Evolutionary conservation across 768 basidiomycete genomes (phyloP).

Genomic region (Lactarius sanguifluus): DNA sequence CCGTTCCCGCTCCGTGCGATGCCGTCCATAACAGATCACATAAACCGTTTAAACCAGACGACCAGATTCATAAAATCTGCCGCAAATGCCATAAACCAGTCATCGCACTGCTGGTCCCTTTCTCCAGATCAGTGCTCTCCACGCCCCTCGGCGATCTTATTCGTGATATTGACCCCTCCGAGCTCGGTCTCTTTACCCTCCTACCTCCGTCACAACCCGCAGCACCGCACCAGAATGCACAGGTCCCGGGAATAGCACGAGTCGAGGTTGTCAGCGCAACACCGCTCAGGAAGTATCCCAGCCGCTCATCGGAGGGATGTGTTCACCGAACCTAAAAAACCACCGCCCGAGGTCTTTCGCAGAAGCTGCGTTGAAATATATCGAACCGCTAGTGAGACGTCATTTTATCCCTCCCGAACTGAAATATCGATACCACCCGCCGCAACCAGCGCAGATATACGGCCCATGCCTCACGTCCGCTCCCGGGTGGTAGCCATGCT

Average conservation of each 20-base stretch:
- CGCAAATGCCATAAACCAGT: constrained; percentile 38
- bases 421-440: constrained; percentile 12
- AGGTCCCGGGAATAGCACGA: constrained; percentile 52
- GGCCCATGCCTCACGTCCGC: constrained; percentile 51
- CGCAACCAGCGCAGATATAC: constrained; percentile 37
- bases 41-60: constrained; percentile 59
- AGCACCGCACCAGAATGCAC: constrained; percentile 35
- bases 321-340: constrained; percentile 42
- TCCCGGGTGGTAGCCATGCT: constrained; percentile 42
- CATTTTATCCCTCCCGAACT: background rate
- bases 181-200: constrained; percentile 75
- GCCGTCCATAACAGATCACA: constrained; percentile 62
- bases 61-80: constrained; percentile 52
- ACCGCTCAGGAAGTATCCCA: constrained; percentile 54
- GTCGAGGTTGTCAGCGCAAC: constrained; percentile 70
- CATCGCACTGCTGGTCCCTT: constrained; percentile 43
- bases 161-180: constrained; percentile 75
- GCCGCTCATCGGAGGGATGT: constrained; percentile 38
- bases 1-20: constrained; percentile 35
- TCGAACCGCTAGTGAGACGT: constrained; percentile 73
- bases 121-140: constrained; percentile 63
- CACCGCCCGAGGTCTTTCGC: constrained; percentile 76
- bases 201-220: constrained; percentile 36
- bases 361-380: constrained; percentile 70
- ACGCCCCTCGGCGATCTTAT: constrained; percentile 71